Conservation (phyloP, 2,329 filamentous ascomycete species). For the Lizonia empirigonia region DNA sequence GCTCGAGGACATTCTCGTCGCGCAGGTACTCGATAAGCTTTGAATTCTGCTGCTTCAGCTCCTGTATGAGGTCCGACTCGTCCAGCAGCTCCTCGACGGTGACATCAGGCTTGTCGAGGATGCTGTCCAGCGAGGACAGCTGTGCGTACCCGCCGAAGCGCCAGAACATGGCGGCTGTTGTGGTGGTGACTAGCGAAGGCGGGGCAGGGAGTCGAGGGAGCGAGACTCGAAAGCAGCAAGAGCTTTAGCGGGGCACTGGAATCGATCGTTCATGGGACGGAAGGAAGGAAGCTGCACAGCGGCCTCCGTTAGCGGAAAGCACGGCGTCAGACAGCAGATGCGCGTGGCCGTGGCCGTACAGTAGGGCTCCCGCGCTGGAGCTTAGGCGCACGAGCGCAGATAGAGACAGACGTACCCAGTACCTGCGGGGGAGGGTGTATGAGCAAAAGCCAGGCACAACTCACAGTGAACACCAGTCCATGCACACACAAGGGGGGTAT, state of each 20-base stretch:
- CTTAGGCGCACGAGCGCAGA: conserved; percentile 30
- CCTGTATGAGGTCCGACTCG: conserved; percentile 94
- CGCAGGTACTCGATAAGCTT: conserved; percentile 96
- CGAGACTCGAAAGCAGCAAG: conserved; percentile 34
- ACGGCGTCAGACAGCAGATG: conserved; percentile 13
- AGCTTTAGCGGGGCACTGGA: conserved; percentile 17
- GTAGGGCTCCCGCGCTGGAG: conserved; percentile 14
- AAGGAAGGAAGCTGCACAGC: conserved; percentile 13
- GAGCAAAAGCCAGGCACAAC: conserved; percentile 22
- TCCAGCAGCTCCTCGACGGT: conserved; percentile 94
- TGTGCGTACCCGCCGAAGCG: conserved; percentile 98
- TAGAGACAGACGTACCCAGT: no score
- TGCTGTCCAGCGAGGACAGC: conserved; percentile 93
- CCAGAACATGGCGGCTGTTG: conserved; percentile 80
- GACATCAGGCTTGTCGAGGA: conserved; percentile 94
- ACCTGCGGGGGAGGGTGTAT: conserved; percentile 23
- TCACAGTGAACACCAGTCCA: conserved; percentile 15
- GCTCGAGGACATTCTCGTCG: conserved; percentile 82
- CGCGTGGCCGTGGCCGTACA: conserved; percentile 7
- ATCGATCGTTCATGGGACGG: conserved; percentile 20
- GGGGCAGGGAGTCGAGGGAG: conserved; percentile 35
- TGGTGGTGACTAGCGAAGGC: conserved; percentile 30
- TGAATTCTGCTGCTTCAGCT: conserved; percentile 97
- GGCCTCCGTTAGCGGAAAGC: conserved; percentile 10
- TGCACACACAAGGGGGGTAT: conserved; percentile 11